A percentile compares a stretch with the other conserved stretches of the same genome.
phyloP scores from a whole-genome alignment of 2,329 filamentous ascomycete genomes.

The Triangularia verruculosa region DNA sequence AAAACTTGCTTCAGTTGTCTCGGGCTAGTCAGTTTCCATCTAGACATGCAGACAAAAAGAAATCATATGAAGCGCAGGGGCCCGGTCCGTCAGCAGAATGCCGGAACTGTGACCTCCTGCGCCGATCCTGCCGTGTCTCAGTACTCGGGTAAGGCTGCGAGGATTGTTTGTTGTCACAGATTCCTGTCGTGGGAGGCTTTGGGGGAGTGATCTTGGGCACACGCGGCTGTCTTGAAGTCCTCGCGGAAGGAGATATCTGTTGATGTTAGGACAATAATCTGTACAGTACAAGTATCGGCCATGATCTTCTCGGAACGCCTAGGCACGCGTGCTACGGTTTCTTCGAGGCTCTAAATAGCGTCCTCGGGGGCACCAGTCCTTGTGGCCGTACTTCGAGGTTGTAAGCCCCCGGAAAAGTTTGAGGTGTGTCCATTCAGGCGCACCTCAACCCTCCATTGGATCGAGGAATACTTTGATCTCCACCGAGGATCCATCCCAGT shows the following conservation, averaged over 20 bases:
- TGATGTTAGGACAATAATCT: background rate
- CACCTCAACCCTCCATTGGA: too few relatives aligned
- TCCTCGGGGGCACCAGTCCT: background rate
- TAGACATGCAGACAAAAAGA: background rate
- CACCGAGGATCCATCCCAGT: background rate
- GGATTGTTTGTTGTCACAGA: background rate
- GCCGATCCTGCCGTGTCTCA: background rate
- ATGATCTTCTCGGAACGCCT: too few relatives aligned
- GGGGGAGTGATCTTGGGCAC: too few relatives aligned
- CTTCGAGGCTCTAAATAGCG: too few relatives aligned
- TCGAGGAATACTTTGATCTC: background rate
- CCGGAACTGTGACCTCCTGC: background rate
- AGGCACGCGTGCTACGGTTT: background rate
- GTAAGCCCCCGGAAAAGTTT: too few relatives aligned
- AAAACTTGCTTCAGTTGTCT: background rate
- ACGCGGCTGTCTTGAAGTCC: too few relatives aligned
- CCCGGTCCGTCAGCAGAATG: background rate
- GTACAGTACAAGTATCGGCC: too few relatives aligned
- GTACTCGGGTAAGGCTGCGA: background rate
- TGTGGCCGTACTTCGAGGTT: too few relatives aligned
- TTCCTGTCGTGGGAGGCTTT: background rate
- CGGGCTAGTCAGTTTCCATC: background rate
- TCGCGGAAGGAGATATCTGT: background rate
- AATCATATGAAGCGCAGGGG: background rate
- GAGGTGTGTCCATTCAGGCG: too few relatives aligned